phyloP scores from a whole-genome alignment of 2,329 filamentous ascomycete species.

The Aspergillus sclerotialis region DNA sequence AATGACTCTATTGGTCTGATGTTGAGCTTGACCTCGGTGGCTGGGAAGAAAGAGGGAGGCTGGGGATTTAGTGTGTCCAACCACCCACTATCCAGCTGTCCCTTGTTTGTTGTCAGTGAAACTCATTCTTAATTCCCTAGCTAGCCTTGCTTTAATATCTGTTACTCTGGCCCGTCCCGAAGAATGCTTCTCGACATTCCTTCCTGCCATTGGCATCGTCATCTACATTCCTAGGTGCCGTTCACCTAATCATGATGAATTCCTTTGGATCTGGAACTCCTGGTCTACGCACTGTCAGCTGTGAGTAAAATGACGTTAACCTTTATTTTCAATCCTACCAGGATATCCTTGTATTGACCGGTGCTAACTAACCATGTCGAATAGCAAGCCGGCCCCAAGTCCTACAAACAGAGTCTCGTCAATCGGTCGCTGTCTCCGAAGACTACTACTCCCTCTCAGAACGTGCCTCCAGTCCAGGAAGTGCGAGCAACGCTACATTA shows the following conservation, averaged over 20 bases:
- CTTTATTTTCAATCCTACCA: constrained; percentile 3
- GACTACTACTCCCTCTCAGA: constrained; percentile 45
- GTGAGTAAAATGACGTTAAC: constrained; percentile 11
- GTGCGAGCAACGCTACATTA: constrained; percentile 30
- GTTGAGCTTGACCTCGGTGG: not conserved
- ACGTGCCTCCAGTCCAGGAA: constrained; percentile 25
- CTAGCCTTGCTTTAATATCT: not conserved
- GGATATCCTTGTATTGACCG: constrained; percentile 1
- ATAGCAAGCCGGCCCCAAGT: constrained; percentile 40
- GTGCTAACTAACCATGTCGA: too few relatives aligned
- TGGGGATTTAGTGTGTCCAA: not conserved
- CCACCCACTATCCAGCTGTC: too few relatives aligned
- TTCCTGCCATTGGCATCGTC: constrained; percentile 9
- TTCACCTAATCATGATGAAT: constrained; percentile 11
- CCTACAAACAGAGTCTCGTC: constrained; percentile 35
- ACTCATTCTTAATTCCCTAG: too few relatives aligned
- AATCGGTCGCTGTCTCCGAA: constrained; percentile 43
- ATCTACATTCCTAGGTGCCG: constrained; percentile 8
- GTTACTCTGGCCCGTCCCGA: not conserved
- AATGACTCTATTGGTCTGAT: not conserved
- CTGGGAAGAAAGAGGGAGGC: not conserved
- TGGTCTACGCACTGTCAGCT: constrained; percentile 17
- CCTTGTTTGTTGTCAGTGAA: too few relatives aligned
- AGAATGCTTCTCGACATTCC: not conserved
- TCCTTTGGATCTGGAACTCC: constrained; percentile 11